These are phyloP conservation scores for Massariosphaeria phaeospora DNA, from an alignment of 495 filamentous ascomycete genomes.

Conservation along the genomic window DNA sequence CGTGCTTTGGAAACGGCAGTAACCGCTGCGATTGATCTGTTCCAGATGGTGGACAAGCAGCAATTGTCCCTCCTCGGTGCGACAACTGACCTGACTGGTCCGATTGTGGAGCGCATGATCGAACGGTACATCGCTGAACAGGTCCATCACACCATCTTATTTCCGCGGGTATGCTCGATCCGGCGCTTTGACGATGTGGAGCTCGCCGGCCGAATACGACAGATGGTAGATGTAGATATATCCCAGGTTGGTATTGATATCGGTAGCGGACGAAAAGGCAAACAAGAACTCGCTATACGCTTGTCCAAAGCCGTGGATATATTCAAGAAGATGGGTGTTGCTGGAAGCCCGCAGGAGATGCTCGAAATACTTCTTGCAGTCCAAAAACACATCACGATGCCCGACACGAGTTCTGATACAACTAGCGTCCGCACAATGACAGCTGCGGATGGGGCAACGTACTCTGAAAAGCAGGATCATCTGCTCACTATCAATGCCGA, in stretches of 20 bases:
- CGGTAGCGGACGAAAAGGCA: conserved; percentile 64
- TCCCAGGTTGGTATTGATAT: conserved; percentile 87
- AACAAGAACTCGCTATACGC: conserved; percentile 65
- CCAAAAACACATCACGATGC: conserved; percentile 70
- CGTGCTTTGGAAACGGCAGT: conserved; percentile 84
- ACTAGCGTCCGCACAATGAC: conserved; percentile 30
- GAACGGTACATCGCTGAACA: conserved; percentile 94
- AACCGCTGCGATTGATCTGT: conserved; percentile 89
- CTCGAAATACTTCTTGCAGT: conserved; percentile 81
- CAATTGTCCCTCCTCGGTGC: conserved; percentile 87
- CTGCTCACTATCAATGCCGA: conserved; percentile 90
- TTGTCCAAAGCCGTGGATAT: conserved; percentile 77
- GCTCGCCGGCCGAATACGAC: conserved; percentile 79
- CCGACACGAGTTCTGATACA: conserved; percentile 40
- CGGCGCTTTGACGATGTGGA: conserved; percentile 81
- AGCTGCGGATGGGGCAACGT: conserved; percentile 40
- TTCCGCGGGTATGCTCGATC: conserved; percentile 73
- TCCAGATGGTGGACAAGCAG: conserved; percentile 91
- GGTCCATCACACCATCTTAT: conserved; percentile 79
- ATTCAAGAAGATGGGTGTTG: conserved; percentile 79
- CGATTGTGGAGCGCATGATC: conserved; percentile 84
- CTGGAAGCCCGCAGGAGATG: conserved; percentile 92
- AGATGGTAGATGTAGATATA: conserved; percentile 91
- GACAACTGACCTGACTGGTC: conserved; percentile 89
- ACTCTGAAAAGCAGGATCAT: conserved; percentile 56